Evolutionary conservation across 192 early-diverging fungal genomes (phyloP).

Genomic region (Spizellomyces sp.): DNA sequence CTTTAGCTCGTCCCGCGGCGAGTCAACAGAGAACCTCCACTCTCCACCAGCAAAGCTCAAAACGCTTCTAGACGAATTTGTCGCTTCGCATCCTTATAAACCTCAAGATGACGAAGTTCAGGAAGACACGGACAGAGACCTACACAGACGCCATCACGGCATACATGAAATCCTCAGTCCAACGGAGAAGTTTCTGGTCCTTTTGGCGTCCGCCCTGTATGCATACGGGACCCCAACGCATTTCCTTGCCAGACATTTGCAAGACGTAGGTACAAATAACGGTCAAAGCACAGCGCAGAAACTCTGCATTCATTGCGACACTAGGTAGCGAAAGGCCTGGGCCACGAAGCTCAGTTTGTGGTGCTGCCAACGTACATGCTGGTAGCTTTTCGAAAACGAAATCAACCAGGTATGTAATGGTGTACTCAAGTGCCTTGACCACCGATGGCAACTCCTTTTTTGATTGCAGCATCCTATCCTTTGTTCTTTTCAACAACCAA

Average conservation of each 20-base stretch:
- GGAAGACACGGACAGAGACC: not conserved
- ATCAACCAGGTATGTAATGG: conserved; percentile 19
- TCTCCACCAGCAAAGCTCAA: not conserved
- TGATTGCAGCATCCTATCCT: conserved; percentile 2
- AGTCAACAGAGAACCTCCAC: no score
- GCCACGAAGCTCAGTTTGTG: conserved; percentile 12
- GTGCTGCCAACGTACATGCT: conserved; percentile 28
- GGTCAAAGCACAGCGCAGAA: no score
- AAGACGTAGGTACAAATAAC: no score
- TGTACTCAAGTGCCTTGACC: conserved; percentile 13
- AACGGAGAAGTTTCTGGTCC: conserved; percentile 34
- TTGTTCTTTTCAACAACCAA: conserved; percentile 22
- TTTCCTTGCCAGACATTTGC: conserved; percentile 29
- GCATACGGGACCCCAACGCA: conserved; percentile 43
- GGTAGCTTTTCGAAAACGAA: conserved; percentile 6
- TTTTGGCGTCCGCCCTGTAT: conserved; percentile 29
- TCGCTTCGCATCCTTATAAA: not conserved
- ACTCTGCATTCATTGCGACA: not conserved
- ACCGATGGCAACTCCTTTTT: conserved; percentile 4
- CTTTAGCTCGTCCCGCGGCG: no score
- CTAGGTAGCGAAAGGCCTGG: conserved; percentile 20
- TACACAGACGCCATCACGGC: not conserved
- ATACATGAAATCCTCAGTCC: not conserved
- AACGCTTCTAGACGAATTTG: conserved; percentile 28
- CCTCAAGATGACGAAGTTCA: conserved; percentile 3